Percentiles rank a stretch among this genome's conserved stretches.
phyloP scores from a whole-genome alignment of 148 eudicot genomes.

The Bassia scoparia region DNA sequence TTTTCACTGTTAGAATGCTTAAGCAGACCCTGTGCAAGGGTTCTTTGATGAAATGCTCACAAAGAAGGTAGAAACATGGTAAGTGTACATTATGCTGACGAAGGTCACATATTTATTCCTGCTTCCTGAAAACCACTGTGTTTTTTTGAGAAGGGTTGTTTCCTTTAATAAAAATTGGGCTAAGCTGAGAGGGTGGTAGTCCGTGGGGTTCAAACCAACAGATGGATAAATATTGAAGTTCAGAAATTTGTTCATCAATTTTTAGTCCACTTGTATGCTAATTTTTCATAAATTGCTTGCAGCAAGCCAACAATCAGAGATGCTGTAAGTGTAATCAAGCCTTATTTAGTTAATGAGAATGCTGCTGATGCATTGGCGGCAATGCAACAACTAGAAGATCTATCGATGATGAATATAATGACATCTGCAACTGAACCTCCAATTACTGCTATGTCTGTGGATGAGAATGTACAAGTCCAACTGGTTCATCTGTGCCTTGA shows the following conservation, averaged over 20 bases:
- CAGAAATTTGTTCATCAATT: too few species aligned
- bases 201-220: too few species aligned
- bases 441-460: constrained; percentile 5
- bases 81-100: constrained; percentile 1
- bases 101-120: too few species aligned
- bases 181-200: too few species aligned
- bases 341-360: constrained; percentile 35
- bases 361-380: constrained; percentile 41
- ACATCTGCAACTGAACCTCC: constrained; percentile 12
- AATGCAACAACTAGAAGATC: constrained; percentile 57
- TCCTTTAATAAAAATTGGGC: too few species aligned
- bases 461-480: constrained; percentile 3
- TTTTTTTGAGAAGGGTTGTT: too few species aligned
- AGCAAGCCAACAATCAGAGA: constrained; percentile 58
- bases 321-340: constrained; percentile 47
- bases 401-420: constrained; percentile 32
- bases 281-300: constrained; percentile 20
- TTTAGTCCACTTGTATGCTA: neutral
- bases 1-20: constrained; percentile 23
- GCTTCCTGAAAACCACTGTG: too few species aligned
- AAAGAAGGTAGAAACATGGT: constrained; percentile 50
- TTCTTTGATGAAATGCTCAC: constrained; percentile 39
- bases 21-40: constrained; percentile 16
- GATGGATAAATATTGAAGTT: too few species aligned
- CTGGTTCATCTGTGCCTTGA: constrained; percentile 3